Conservation (phyloP, 768 basidiomycete genomes). For the Russula compacta region DNA sequence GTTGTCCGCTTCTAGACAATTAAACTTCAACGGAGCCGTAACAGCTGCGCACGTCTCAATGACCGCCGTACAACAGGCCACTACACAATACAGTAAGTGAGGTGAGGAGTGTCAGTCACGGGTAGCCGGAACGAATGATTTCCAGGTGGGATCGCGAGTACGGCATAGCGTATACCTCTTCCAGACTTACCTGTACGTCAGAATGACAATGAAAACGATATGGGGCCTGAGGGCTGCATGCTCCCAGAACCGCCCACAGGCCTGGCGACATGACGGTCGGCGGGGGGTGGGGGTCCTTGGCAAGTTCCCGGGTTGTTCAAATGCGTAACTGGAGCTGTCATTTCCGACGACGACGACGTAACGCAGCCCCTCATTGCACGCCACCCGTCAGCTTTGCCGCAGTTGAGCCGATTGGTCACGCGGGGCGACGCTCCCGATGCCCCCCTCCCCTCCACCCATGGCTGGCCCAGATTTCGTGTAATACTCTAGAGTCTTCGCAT, state of each 20-base stretch:
- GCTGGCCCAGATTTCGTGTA: not conserved
- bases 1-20: not conserved
- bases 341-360: constrained; percentile 12
- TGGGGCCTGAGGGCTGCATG: constrained; percentile 2
- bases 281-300: not conserved
- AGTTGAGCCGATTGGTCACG: constrained; percentile 11
- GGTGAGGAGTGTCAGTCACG: constrained; percentile 2
- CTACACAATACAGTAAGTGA: not conserved
- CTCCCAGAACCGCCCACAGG: not conserved
- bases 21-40: not conserved
- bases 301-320: constrained; percentile 13
- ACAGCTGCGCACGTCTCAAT: not conserved
- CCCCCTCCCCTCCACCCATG: not conserved
- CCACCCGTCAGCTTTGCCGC: constrained; percentile 10
- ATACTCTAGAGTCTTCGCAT: not conserved
- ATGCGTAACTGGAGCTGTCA: constrained; percentile 14
- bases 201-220: not conserved
- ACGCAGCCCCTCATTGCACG: constrained; percentile 11
- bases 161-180: constrained; percentile 9
- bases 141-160: constrained; percentile 1
- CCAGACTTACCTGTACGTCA: constrained; percentile 11
- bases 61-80: not conserved
- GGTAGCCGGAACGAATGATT: not conserved
- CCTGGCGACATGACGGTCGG: not conserved
- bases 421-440: not conserved